These are phyloP conservation scores for Helotiales sp. DNA, from an alignment of 2,329 filamentous ascomycete species.

Conservation along the genomic window DNA sequence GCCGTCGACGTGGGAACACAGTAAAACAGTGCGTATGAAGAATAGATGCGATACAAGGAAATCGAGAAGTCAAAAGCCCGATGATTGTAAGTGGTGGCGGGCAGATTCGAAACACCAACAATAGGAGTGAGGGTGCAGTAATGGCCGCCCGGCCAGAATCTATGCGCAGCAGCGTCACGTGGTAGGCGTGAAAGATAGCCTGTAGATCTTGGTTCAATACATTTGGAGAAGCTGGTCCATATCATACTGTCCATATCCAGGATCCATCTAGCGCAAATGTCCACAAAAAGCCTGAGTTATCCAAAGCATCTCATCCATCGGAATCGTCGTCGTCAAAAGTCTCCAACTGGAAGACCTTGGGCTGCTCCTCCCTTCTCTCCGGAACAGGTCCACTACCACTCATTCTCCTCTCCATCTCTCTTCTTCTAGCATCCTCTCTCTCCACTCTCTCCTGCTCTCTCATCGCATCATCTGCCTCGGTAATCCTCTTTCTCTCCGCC, in stretches of 20 bases:
- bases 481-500: constrained; percentile 39
- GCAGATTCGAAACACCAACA: neutral
- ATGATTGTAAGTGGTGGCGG: neutral
- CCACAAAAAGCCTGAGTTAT: neutral
- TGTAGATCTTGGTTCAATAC: neutral
- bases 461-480: constrained; percentile 41
- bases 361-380: constrained; percentile 45
- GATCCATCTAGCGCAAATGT: neutral
- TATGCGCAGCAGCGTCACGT: neutral
- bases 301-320: neutral
- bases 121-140: neutral
- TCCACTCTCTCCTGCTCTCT: constrained; percentile 39
- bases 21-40: neutral
- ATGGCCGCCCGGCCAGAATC: neutral
- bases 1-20: neutral
- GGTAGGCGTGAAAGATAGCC: neutral
- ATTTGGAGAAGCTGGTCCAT: neutral
- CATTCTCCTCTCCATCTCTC: constrained; percentile 39
- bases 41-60: neutral
- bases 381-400: constrained; percentile 30
- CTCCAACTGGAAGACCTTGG: constrained; percentile 47
- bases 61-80: neutral
- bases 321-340: constrained; percentile 48
- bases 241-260: neutral
- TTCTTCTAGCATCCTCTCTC: constrained; percentile 41